Evolutionary conservation across 768 basidiomycete species (phyloP), one percentile per base, ranked within the genome.

Genomic region (Macrolepiota dolichaula): DNA sequence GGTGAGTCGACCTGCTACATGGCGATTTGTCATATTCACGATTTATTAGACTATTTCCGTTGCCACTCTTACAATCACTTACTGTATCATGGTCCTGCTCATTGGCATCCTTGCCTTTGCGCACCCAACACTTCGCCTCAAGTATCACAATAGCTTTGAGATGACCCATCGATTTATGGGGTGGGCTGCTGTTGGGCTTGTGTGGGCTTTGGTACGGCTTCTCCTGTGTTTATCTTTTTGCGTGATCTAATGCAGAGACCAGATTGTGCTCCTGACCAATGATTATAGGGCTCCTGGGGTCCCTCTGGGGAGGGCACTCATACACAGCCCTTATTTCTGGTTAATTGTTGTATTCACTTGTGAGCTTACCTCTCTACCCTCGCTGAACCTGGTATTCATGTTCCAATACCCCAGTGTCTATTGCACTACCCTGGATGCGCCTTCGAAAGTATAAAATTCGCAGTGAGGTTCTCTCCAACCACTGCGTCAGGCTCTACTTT

Each of bases 121-220:
- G 1, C 79, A 79, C 62, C 84, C 84, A 6, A 72, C 68, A 4
- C 74, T 81, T 65, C 76, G 83, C 7, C 65, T 73, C 35, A 70
- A 72, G 19, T 76, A 77, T 64, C 84, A 85, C 71, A 77, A 85
- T 65, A 72, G 74, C 51, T 85, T 85, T 68, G 84, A 85, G 67
- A 75, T 76, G 15, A 72, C 73, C 7, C 84, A 85, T 67, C 79
- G 83, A 19, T 82, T 82, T 68, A 70, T 81, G 13, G 84, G 83
- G 12, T 62, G 62, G 56, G 25, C 51, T 17, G 49, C 56, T 15
- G 49, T 57, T 52, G 56, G 15, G 7, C 42, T 62, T 13, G 56
- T 57, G 9, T 62, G 62, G 62, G 56, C 50, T 25, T n/a, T 52
- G 25, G 57, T 59, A 51, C 2, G 57, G n/a, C 4, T n/a, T 19